A percentile compares a stretch with the other conserved stretches of the same genome.
These are phyloP conservation scores for Neonectria sp. DNA, from an alignment of 2,329 filamentous ascomycete species.

Conservation along the genomic window DNA sequence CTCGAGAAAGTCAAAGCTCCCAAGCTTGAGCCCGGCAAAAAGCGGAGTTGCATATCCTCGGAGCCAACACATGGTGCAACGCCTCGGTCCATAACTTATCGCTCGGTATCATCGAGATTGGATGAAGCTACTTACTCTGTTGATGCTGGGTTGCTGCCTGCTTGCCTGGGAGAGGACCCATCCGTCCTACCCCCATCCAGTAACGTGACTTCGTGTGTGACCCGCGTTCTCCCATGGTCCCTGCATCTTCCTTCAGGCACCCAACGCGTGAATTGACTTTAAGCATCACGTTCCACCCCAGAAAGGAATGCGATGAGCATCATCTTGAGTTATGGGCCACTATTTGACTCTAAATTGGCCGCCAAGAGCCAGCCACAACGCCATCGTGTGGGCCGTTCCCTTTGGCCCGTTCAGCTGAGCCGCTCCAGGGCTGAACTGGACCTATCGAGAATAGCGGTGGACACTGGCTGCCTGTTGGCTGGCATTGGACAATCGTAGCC, in stretches of 20 bases:
- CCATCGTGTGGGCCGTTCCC: neutral
- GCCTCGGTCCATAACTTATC: neutral
- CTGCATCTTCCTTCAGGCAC: slow-evolving; percentile 3
- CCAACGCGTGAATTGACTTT: neutral
- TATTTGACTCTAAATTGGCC: neutral
- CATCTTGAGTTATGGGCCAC: too few species aligned
- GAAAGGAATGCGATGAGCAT: too few species aligned
- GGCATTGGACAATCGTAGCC: neutral
- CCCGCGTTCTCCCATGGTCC: slow-evolving; percentile 16
- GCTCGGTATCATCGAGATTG: neutral
- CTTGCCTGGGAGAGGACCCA: neutral
- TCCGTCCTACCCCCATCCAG: neutral
- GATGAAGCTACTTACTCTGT: neutral
- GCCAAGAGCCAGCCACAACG: neutral
- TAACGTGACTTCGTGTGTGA: slow-evolving; percentile 33
- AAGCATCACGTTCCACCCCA: neutral
- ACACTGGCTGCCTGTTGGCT: neutral
- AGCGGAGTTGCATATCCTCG: neutral
- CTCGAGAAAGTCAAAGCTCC: too few species aligned
- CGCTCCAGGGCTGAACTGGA: neutral
- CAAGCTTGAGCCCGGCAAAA: neutral
- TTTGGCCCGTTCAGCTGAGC: neutral
- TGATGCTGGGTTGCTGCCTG: neutral
- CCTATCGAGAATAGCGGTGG: neutral
- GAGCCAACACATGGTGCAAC: too few species aligned